Base-by-base conservation (phyloP, 2,329 filamentous ascomycete genomes). In the Gremmenia infestans region DNA sequence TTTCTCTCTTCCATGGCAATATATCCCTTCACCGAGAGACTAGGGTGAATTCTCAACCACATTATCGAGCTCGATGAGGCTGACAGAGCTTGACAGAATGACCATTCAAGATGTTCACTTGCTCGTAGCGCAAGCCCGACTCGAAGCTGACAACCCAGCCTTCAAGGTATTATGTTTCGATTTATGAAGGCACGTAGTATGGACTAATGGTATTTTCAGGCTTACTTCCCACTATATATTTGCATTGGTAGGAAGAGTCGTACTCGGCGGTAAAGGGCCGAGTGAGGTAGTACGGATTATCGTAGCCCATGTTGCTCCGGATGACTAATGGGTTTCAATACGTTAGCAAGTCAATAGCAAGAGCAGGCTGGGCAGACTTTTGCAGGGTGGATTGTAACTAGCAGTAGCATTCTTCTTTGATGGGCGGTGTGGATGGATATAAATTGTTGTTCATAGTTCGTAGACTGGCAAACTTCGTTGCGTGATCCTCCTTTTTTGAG, bases 191-290 rank as follows among this genome's bases (percentile, higher is more conserved):
- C 49, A 6, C 47, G 9, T 42, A 28, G 32, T 48, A 19, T 43
- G 52, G 14, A 43, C 56, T 60, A 36, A 60, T 58, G 22, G 15
- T 14, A 28, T 43, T 39, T 9, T 11, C 51, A 70, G 82, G 78
- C 81, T 35, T 86, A 86, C 67, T 85, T 86, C 57, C 80, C 81
- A 45, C 66, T 85, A 78, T 85, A 86, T 66, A 79, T 86, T 39
- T 85, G 81, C 60, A 84, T 86, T 62, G 83, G 82, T 50, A 76
- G 77, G 59, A 86, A 86, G 61, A 78, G 80, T 54, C 73, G 70
- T 12, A 59, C 62, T n/a, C 54, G 57, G 22, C 55, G 60, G 37
- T 63, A 52, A 59, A 19, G 49, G 22, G 25, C 35, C 9, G 28
- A 32, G 28, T 32, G 28, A 32, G 28, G 28, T 32, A 40, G 12